These are phyloP conservation scores for Thelonectria discophora DNA, from an alignment of 2,329 filamentous ascomycete genomes.

Conservation along the genomic window DNA sequence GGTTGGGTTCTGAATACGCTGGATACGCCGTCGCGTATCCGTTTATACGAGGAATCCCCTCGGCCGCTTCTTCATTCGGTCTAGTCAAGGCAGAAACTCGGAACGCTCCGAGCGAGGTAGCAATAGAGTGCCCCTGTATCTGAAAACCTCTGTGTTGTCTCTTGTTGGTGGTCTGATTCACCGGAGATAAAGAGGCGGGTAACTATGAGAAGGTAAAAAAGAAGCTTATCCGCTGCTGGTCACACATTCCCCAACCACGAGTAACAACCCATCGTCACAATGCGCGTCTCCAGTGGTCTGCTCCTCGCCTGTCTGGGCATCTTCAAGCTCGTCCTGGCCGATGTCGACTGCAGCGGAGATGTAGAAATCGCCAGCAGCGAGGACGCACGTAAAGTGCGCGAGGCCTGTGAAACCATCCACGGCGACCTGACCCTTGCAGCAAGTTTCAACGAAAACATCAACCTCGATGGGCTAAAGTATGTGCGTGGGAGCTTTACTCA, in stretches of 20 bases:
- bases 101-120: no score
- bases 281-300: not conserved
- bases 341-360: not conserved
- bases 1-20: no score
- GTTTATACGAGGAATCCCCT: no score
- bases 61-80: no score
- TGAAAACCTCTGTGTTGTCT: no score
- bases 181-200: no score
- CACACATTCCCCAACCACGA: not conserved
- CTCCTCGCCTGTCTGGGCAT: not conserved
- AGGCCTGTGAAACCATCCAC: conserved; percentile 1
- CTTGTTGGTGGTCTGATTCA: no score
- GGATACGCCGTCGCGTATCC: no score
- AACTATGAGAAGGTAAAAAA: not conserved
- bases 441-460: not conserved
- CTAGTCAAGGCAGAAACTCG: no score
- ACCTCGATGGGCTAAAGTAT: not conserved
- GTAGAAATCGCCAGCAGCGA: not conserved
- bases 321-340: not conserved
- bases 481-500: not conserved
- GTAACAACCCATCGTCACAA: not conserved
- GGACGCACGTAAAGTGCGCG: conserved; percentile 2
- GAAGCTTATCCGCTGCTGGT: not conserved
- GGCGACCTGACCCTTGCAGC: not conserved
- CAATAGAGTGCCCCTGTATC: no score